Percentiles rank a stretch among this genome's conserved stretches.
Conservation (phyloP, 208 protist species). For the Hexamita inflata region DNA sequence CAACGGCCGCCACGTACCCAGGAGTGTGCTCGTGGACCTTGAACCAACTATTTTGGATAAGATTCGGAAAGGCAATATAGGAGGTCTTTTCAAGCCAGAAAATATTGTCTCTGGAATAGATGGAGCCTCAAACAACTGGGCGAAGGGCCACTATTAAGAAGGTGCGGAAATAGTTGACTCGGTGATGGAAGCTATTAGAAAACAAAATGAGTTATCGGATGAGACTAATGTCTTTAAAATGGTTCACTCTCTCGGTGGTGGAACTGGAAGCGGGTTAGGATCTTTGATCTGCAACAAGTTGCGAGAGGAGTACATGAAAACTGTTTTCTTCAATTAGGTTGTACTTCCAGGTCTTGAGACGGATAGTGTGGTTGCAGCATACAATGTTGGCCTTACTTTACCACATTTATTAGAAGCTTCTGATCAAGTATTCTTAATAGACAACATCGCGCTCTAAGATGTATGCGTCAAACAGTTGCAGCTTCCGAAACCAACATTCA, state of each 20-base stretch:
- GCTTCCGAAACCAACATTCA: too few species aligned
- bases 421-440: too few species aligned
- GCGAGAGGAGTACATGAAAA: constrained; percentile 82
- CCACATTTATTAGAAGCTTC: constrained; percentile 17
- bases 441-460: too few species aligned
- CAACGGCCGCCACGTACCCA: too few species aligned
- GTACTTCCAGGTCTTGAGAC: too few species aligned
- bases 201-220: constrained; percentile 81
- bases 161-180: constrained; percentile 83
- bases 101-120: too few species aligned
- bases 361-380: constrained; percentile 40
- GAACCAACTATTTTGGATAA: constrained; percentile 57
- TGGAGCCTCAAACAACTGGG: too few species aligned
- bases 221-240: constrained; percentile 91
- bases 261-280: constrained; percentile 87
- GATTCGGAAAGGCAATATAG: constrained; percentile 38
- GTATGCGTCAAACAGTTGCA: too few species aligned
- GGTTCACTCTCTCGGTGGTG: too few species aligned
- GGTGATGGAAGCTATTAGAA: constrained; percentile 74
- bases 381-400: constrained; percentile 29
- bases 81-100: constrained; percentile 52
- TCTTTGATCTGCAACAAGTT: constrained; percentile 80
- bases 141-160: constrained; percentile 86
- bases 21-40: too few species aligned
- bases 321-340: too few species aligned